phyloP scores from a whole-genome alignment of 352 stramenopile species.

The Pythium monospermum region DNA sequence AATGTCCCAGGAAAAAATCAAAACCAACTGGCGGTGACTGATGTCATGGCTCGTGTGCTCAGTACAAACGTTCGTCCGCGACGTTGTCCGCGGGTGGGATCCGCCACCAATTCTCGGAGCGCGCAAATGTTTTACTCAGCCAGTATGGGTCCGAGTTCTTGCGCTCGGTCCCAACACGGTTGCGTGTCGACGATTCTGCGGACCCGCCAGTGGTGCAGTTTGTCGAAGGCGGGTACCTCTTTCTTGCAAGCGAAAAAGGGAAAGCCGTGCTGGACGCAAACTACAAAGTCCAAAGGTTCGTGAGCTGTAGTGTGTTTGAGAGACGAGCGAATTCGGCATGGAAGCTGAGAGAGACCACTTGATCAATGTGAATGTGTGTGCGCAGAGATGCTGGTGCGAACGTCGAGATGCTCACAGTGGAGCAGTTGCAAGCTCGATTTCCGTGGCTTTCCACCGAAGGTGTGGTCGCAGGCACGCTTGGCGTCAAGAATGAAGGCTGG shows the following conservation, averaged over 20 bases:
- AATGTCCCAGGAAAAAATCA: too few species aligned
- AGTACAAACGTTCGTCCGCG: slow-evolving; percentile 84
- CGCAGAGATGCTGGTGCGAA: slow-evolving; percentile 34
- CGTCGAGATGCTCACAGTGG: slow-evolving; percentile 48
- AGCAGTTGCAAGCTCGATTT: slow-evolving; percentile 53
- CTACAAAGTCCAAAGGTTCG: slow-evolving; percentile 45
- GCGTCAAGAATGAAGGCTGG: slow-evolving; percentile 72
- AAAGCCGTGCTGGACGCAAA: slow-evolving; percentile 48
- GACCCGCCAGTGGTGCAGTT: slow-evolving; percentile 75
- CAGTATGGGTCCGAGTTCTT: slow-evolving; percentile 79
- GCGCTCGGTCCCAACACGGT: slow-evolving; percentile 31
- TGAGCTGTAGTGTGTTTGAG: too few species aligned
- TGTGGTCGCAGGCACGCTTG: slow-evolving; percentile 52
- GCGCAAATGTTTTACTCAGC: slow-evolving; percentile 72
- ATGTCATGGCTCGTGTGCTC: too few species aligned
- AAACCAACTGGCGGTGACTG: too few species aligned
- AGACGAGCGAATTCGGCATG: too few species aligned
- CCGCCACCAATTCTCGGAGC: slow-evolving; percentile 79
- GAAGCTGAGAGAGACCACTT: slow-evolving; percentile 1
- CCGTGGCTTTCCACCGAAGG: slow-evolving; percentile 73
- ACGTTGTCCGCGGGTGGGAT: slow-evolving; percentile 76
- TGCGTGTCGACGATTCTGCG: slow-evolving; percentile 43
- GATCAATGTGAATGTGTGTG: background rate
- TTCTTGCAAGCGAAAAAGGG: slow-evolving; percentile 70
- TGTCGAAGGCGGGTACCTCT: slow-evolving; percentile 77